Percentiles rank a stretch among this genome's conserved stretches.
Conservation (phyloP, 371 early-diverging fungal species). For the Entomophthora muscae region DNA sequence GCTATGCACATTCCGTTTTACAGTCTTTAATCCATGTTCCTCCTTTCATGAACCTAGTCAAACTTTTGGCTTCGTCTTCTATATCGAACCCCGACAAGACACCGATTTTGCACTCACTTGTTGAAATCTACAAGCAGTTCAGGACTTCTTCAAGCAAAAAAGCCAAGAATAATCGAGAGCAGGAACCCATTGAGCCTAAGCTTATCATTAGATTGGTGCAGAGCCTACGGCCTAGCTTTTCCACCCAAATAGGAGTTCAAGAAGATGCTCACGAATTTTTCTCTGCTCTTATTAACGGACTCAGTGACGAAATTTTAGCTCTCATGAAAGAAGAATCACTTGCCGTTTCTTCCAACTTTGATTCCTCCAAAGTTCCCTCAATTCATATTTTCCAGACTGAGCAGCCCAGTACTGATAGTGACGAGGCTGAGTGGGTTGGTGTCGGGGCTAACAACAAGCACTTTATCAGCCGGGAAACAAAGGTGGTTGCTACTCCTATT, state of each 20-base stretch:
- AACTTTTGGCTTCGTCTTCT: neutral
- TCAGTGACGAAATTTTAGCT: constrained; percentile 76
- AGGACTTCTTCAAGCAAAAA: neutral
- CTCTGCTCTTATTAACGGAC: constrained; percentile 75
- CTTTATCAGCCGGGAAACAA: constrained; percentile 21
- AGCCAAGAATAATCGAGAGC: neutral
- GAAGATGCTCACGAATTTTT: constrained; percentile 96
- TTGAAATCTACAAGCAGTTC: neutral
- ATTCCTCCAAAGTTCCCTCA: neutral
- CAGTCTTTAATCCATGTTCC: constrained; percentile 1
- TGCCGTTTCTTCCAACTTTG: neutral
- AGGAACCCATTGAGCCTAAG: neutral
- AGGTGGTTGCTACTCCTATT: constrained; percentile 57
- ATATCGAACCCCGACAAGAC: too few relatives aligned
- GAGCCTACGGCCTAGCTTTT: neutral
- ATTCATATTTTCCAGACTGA: constrained; percentile 13
- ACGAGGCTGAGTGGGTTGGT: constrained; percentile 61
- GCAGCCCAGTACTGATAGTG: constrained; percentile 10
- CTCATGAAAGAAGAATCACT: neutral
- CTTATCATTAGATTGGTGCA: neutral
- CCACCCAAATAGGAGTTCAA: constrained; percentile 49
- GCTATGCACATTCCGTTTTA: constrained; percentile 3
- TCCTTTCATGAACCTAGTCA: constrained; percentile 1
- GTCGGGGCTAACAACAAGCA: constrained; percentile 75
- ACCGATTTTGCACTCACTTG: neutral